Evolutionary conservation across 768 basidiomycete species (phyloP).

Genomic region (Boletales sp.): DNA sequence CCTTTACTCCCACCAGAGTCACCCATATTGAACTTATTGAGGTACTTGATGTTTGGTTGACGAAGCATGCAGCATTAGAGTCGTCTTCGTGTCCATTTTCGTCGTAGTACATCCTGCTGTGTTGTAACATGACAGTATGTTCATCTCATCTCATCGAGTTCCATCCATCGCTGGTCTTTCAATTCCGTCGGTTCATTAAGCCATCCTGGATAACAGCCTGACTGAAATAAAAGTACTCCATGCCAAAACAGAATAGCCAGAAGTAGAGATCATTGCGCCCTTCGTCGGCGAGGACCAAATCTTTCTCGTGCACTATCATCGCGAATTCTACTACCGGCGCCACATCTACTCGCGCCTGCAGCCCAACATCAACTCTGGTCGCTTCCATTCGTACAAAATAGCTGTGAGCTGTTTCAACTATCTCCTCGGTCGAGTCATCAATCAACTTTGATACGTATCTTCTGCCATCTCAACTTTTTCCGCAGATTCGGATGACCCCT

Average conservation of each 20-base stretch:
- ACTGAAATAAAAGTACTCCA: slow-evolving; percentile 99
- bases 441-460: background rate
- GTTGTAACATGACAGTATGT: too few relatives aligned
- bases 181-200: too few relatives aligned
- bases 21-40: background rate
- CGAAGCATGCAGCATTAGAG: too few relatives aligned
- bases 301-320: slow-evolving; percentile 94
- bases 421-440: slow-evolving; percentile 68
- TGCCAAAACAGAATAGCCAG: slow-evolving; percentile 93
- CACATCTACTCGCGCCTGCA: slow-evolving; percentile 95
- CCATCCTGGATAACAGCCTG: slow-evolving; percentile 86
- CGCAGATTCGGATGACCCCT: slow-evolving; percentile 95
- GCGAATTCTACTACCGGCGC: slow-evolving; percentile 92
- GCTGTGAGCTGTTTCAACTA: slow-evolving; percentile 98
- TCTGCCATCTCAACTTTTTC: background rate
- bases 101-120: too few relatives aligned
- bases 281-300: slow-evolving; percentile 94
- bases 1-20: too few relatives aligned
- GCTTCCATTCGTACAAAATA: slow-evolving; percentile 97
- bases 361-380: slow-evolving; percentile 95
- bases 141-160: too few relatives aligned
- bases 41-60: background rate
- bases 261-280: slow-evolving; percentile 92
- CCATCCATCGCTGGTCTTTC: too few relatives aligned
- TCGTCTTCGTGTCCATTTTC: too few relatives aligned